Base-by-base conservation (phyloP, 345 rosid species). In the Anastatica hierochuntica region DNA sequence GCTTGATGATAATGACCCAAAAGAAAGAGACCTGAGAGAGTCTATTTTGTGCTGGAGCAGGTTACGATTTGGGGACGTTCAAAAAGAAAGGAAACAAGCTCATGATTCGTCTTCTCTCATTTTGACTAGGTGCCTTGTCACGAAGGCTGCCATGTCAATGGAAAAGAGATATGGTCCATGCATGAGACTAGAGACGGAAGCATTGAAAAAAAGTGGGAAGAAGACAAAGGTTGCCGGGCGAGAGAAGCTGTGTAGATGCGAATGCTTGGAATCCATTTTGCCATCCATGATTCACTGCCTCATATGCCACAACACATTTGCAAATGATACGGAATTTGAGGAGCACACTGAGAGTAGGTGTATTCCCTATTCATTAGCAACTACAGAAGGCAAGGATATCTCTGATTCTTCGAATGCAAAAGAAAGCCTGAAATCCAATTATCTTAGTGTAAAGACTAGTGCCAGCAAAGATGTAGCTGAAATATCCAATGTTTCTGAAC, bases 241-340 rank as follows among this genome's bases (percentile, higher is more conserved):
- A 58, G 92, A 81, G 45, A 82, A 73, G 65, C 72, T 76, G 60
- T 79, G 71, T 38, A 69, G 95, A 37, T 92, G 98, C 38, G 77
- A 75, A 62, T 92, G 98, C 65, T 74, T 92, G 50, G 98, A 92
- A 78, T 82, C 77, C 17, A 74, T 83, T 51, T 83, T 79, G 82
- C 82, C 90, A 59, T 78, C 86, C 20, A 76, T 79, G 78, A 61
- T 58, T 67, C 98, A 92, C 63, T 92, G 98, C 64, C 53, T 56
- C 46, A 68, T 75, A 56, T 92, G 98, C 78, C 98, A 92, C 72
- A 83, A 14, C 66, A 87, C 94, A 46, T 77, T 80, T 43, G 33
- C 66, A 50, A 62, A 58, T 63, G 75, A 73, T 66, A 62, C 21
- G 45, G 90, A 75, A 68, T 70, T 85, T 44, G 77, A 70, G 68